These are phyloP conservation scores for Chalciporus sp. DNA, from an alignment of 1,284 basidiomycete species.

Conservation along the genomic window DNA sequence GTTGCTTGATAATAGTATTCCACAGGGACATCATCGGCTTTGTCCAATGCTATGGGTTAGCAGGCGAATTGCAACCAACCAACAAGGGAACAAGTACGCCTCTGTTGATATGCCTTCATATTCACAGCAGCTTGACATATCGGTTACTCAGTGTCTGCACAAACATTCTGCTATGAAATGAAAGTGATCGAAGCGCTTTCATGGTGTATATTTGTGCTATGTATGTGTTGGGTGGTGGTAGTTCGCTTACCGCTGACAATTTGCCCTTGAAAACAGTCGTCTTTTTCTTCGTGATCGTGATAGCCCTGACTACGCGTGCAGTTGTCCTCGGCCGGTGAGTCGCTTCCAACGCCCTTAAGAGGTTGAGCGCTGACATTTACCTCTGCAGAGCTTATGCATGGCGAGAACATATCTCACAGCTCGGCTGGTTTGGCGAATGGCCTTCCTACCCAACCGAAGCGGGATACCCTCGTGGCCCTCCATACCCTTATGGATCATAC, in stretches of 20 bases:
- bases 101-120: background rate
- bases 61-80: constrained; percentile 48
- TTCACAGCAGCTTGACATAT: constrained; percentile 4
- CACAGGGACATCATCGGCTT: constrained; percentile 68
- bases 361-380: constrained; percentile 5
- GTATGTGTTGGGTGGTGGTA: constrained; percentile 45
- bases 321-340: constrained; percentile 43
- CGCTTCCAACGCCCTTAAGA: background rate
- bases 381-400: constrained; percentile 41
- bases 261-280: constrained; percentile 39
- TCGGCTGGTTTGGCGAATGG: constrained; percentile 55
- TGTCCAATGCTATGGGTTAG: constrained; percentile 61
- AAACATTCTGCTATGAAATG: constrained; percentile 73
- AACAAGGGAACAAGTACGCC: constrained; percentile 57
- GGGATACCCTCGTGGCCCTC: constrained; percentile 21
- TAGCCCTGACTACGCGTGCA: constrained; percentile 46
- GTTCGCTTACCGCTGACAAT: constrained; percentile 40
- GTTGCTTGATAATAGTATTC: constrained; percentile 6
- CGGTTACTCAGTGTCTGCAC: constrained; percentile 49
- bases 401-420: constrained; percentile 50
- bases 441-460: constrained; percentile 42
- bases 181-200: constrained; percentile 77
- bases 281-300: constrained; percentile 46
- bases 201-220: constrained; percentile 68
- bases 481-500: constrained; percentile 25